These are phyloP conservation scores for Nitzschia putrida DNA, from an alignment of 108 stramenopile species.

Conservation along the genomic window DNA sequence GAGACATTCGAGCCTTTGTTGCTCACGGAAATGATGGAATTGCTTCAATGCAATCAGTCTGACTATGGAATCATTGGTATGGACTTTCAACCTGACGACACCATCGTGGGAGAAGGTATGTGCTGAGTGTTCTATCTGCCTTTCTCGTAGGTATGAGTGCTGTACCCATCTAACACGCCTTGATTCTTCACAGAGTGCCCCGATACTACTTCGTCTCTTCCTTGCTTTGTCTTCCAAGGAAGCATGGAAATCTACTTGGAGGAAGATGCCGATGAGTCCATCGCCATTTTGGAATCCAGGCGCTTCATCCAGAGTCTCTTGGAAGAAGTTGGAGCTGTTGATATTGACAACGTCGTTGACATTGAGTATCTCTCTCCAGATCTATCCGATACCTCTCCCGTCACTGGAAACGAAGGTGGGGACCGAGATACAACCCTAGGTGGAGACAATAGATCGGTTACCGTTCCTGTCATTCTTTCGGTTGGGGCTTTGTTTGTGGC, in stretches of 20 bases:
- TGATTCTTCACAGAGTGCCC: neutral
- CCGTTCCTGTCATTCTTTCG: conserved; percentile 12
- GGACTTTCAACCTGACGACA: conserved; percentile 31
- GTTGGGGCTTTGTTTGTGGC: conserved; percentile 16
- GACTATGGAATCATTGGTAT: conserved; percentile 30
- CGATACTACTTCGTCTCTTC: neutral
- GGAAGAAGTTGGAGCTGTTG: neutral
- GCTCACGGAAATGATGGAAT: neutral
- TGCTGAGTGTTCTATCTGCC: no score
- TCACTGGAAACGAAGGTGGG: neutral
- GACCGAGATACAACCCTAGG: neutral
- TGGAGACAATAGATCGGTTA: neutral
- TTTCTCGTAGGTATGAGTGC: neutral
- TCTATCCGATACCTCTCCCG: neutral
- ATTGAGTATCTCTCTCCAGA: conserved; percentile 20
- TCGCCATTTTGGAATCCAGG: conserved; percentile 20
- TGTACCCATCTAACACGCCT: neutral
- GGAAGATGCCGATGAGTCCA: conserved; percentile 6
- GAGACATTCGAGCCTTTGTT: neutral
- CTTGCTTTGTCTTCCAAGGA: conserved; percentile 21
- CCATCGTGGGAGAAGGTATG: conserved; percentile 21
- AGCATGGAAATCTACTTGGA: conserved; percentile 26
- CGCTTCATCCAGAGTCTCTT: conserved; percentile 16
- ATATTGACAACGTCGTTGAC: neutral
- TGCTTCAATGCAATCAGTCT: conserved; percentile 3